Conservation (phyloP, 371 early-diverging fungal species). For the Mucor circinelloides region DNA sequence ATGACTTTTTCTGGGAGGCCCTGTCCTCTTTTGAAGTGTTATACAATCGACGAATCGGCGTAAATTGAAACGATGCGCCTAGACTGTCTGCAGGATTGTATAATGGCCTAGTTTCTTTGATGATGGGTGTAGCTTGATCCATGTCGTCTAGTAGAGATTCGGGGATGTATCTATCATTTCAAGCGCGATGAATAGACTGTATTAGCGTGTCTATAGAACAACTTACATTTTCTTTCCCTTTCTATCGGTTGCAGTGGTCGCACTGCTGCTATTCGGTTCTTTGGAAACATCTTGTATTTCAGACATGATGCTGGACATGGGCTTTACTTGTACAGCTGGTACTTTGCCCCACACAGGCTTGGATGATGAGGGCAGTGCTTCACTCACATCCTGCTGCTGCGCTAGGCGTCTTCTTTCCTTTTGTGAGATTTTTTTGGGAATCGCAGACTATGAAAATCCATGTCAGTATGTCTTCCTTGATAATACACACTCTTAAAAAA, state of each 20-base stretch:
- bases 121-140: background rate
- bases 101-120: background rate
- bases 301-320: slow-evolving; percentile 3
- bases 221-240: slow-evolving; percentile 50
- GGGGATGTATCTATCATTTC: slow-evolving; percentile 29
- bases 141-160: slow-evolving; percentile 19
- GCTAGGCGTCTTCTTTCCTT: slow-evolving; percentile 44
- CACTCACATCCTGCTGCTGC: slow-evolving; percentile 34
- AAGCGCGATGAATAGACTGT: too few relatives aligned
- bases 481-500: background rate
- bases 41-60: slow-evolving; percentile 29
- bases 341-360: slow-evolving; percentile 52
- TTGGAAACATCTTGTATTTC: background rate
- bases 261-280: background rate
- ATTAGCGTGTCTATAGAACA: too few relatives aligned
- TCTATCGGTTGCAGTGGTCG: background rate
- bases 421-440: slow-evolving; percentile 48
- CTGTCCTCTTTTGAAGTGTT: background rate
- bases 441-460: slow-evolving; percentile 1
- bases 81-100: slow-evolving; percentile 33
- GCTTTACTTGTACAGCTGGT: background rate
- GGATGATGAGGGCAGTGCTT: slow-evolving; percentile 9
- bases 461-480: background rate
- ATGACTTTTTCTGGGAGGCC: slow-evolving; percentile 20
- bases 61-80: slow-evolving; percentile 26